These are phyloP conservation scores for Brassica hybrid DNA, from an alignment of 441 rosid species.

Conservation along the genomic window DNA sequence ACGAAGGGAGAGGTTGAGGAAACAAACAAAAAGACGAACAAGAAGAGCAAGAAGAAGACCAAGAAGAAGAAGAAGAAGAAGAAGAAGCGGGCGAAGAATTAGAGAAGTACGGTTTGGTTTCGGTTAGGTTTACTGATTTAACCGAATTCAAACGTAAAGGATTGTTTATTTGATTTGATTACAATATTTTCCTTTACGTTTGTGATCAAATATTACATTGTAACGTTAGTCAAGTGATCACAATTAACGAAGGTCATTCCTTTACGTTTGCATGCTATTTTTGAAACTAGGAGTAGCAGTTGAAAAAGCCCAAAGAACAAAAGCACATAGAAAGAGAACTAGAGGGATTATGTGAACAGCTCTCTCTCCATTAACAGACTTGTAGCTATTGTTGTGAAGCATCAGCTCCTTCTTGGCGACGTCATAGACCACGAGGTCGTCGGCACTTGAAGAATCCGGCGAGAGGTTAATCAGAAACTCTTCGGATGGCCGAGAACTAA, in stretches of 20 bases:
- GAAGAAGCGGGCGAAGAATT: no score
- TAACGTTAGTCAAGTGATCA: slow-evolving; percentile 5
- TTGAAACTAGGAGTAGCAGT: not conserved
- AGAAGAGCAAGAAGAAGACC: no score
- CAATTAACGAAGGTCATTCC: not conserved
- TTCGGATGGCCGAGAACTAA: slow-evolving; percentile 48
- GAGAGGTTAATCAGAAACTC: slow-evolving; percentile 52
- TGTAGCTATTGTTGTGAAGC: slow-evolving; percentile 32
- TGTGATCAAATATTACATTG: not conserved
- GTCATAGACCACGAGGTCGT: slow-evolving; percentile 45
- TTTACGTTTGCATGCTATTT: not conserved
- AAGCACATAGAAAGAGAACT: slow-evolving; percentile 59
- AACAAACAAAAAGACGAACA: no score
- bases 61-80: no score
- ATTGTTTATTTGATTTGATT: no score
- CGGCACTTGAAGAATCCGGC: slow-evolving; percentile 24
- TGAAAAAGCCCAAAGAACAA: slow-evolving; percentile 70
- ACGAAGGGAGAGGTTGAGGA: no score
- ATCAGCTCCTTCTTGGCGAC: slow-evolving; percentile 57
- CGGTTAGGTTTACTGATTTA: no score
- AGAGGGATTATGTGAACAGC: slow-evolving; percentile 70
- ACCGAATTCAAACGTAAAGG: no score
- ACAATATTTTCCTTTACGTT: no score
- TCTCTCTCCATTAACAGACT: slow-evolving; percentile 46
- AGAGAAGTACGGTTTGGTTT: no score